Conservation (phyloP, 2,329 filamentous ascomycete species). For the Rhexocercosporidium sp. region DNA sequence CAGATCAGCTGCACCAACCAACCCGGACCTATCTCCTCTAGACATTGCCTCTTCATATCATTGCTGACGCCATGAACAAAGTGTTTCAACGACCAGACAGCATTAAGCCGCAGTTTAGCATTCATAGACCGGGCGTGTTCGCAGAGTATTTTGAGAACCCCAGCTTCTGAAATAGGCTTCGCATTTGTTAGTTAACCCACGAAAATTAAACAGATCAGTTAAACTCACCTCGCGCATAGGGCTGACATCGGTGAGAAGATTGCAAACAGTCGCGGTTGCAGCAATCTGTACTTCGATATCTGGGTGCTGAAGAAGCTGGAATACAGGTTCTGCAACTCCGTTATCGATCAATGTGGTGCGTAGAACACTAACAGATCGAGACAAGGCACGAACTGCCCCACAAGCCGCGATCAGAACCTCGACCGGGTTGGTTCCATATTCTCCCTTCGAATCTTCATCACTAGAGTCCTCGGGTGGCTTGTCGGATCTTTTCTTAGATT, state of each 20-base stretch:
- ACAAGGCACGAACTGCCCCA: slow-evolving; percentile 78
- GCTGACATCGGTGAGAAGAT: slow-evolving; percentile 86
- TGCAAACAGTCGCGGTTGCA: slow-evolving; percentile 82
- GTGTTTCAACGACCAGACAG: slow-evolving; percentile 93
- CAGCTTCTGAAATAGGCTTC: slow-evolving; percentile 73
- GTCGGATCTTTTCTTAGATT: slow-evolving; percentile 45
- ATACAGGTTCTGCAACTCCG: slow-evolving; percentile 77
- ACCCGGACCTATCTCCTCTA: slow-evolving; percentile 76
- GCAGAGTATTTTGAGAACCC: slow-evolving; percentile 78
- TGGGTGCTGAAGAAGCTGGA: slow-evolving; percentile 74
- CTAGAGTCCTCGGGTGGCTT: slow-evolving; percentile 36
- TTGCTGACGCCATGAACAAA: slow-evolving; percentile 75
- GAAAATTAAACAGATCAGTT: not conserved
- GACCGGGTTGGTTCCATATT: slow-evolving; percentile 75
- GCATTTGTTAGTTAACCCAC: slow-evolving; percentile 13
- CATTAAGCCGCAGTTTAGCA: slow-evolving; percentile 79
- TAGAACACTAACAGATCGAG: slow-evolving; percentile 82
- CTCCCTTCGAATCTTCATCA: slow-evolving; percentile 34
- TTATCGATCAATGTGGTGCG: slow-evolving; percentile 88
- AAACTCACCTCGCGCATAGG: slow-evolving; percentile 82
- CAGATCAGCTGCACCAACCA: slow-evolving; percentile 84
- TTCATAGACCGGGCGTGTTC: slow-evolving; percentile 83
- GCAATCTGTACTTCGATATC: slow-evolving; percentile 84
- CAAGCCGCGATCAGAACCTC: slow-evolving; percentile 85
- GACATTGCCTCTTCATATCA: slow-evolving; percentile 74